These are phyloP conservation scores for Rhizopus arrhizus DNA, from an alignment of 371 early-diverging fungal genomes.

Conservation along the genomic window DNA sequence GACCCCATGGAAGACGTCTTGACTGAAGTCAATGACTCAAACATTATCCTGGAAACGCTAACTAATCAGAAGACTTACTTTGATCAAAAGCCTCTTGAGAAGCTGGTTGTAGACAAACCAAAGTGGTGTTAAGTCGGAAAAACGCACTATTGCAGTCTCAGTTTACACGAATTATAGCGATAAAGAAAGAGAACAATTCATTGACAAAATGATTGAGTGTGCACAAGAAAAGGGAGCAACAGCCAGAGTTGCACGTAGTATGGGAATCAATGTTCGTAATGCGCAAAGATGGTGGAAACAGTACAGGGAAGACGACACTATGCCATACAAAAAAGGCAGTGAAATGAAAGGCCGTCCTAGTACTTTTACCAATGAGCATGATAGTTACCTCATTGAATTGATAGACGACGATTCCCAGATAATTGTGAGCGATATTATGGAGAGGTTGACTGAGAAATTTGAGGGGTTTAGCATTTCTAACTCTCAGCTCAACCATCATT, in stretches of 20 bases:
- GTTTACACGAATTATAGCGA: slow-evolving; percentile 10
- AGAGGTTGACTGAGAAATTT: slow-evolving; percentile 8
- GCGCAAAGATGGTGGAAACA: slow-evolving; percentile 13
- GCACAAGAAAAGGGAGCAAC: slow-evolving; percentile 10
- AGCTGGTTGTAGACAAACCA: slow-evolving; percentile 9
- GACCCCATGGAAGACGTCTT: slow-evolving; percentile 13
- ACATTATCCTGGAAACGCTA: slow-evolving; percentile 11
- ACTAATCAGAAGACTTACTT: slow-evolving; percentile 7
- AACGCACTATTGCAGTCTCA: slow-evolving; percentile 8
- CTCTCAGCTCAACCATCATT: slow-evolving; percentile 10
- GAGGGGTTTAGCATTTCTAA: slow-evolving; percentile 10
- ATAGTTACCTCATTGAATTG: slow-evolving; percentile 9
- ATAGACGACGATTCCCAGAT: slow-evolving; percentile 7
- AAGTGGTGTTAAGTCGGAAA: slow-evolving; percentile 12
- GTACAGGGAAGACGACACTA: slow-evolving; percentile 13
- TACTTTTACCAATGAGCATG: slow-evolving; percentile 6
- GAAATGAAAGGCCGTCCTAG: slow-evolving; percentile 12
- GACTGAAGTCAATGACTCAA: slow-evolving; percentile 10
- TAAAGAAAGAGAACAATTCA: slow-evolving; percentile 13
- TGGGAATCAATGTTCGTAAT: slow-evolving; percentile 8
- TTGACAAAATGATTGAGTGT: slow-evolving; percentile 11
- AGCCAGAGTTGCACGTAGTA: slow-evolving; percentile 15
- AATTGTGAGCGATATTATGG: slow-evolving; percentile 8
- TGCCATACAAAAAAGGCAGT: slow-evolving; percentile 12
- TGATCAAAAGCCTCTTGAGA: slow-evolving; percentile 9